Conservation (phyloP, 116 monocot species). For the Posidonia oceanica region DNA sequence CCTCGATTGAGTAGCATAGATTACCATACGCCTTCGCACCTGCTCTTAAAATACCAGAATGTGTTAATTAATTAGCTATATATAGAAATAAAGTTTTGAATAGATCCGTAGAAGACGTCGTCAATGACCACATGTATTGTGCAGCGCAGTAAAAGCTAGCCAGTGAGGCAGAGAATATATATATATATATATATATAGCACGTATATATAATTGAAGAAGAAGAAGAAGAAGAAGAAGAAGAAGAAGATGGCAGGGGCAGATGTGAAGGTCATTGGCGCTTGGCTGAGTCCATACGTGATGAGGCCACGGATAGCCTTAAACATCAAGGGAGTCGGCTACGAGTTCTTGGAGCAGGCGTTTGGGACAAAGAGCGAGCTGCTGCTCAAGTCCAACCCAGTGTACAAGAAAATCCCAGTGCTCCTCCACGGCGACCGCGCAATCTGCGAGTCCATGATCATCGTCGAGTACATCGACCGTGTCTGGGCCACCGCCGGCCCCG, state of each 20-base stretch:
- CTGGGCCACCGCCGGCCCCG: background rate
- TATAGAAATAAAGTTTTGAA: background rate
- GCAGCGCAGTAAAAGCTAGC: too few species aligned
- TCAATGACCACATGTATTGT: too few species aligned
- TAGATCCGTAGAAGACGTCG: too few species aligned
- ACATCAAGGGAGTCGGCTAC: conserved; percentile 9
- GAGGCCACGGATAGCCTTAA: conserved; percentile 9
- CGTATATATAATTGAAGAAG: background rate
- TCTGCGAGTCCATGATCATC: conserved; percentile 12
- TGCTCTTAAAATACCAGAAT: too few species aligned
- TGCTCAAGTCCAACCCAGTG: conserved; percentile 14
- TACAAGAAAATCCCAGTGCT: conserved; percentile 20
- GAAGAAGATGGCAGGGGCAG: too few species aligned
- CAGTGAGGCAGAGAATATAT: too few species aligned
- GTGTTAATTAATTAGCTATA: too few species aligned
- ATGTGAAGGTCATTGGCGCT: conserved; percentile 10
- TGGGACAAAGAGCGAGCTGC: conserved; percentile 3
- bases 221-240: conserved; percentile 14
- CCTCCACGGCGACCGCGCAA: conserved; percentile 3
- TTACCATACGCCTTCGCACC: too few species aligned
- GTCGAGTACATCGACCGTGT: conserved; percentile 12
- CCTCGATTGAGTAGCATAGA: too few species aligned
- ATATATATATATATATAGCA: too few species aligned
- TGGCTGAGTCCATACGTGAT: conserved; percentile 14
- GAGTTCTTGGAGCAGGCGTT: conserved; percentile 10